A percentile compares a stretch with the other conserved stretches of the same genome.
Conservation (phyloP, 148 eudicot genomes). For the Gaultheria prostrata region DNA sequence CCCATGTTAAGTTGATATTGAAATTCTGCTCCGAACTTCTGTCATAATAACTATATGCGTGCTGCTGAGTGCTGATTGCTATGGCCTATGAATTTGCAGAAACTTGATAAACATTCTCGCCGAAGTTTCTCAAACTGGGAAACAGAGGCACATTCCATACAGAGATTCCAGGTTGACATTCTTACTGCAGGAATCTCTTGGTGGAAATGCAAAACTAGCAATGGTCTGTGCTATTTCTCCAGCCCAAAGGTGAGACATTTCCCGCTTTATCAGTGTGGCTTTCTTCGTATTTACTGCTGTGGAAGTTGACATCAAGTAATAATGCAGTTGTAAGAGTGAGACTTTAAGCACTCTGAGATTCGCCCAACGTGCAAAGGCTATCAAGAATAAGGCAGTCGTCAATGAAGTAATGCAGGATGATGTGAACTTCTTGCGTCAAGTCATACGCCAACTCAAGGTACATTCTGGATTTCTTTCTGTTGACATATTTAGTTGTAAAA, state of each 20-base stretch:
- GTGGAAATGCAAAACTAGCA: conserved; percentile 96
- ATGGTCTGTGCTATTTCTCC: conserved; percentile 99
- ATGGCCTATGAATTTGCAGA: conserved; percentile 42
- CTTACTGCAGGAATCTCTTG: conserved; percentile 95
- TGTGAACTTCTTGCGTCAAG: conserved; percentile 77
- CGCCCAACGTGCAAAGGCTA: conserved; percentile 97
- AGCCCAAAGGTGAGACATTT: conserved; percentile 54
- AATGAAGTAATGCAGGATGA: conserved; percentile 94
- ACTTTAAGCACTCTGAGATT: conserved; percentile 92
- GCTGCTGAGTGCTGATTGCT: conserved; percentile 23
- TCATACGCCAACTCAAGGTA: conserved; percentile 84
- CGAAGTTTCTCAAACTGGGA: conserved; percentile 97
- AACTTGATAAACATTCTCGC: conserved; percentile 94
- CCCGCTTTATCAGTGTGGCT: not conserved
- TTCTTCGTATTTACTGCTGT: not conserved
- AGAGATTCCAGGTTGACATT: conserved; percentile 95
- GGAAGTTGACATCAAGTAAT: not conserved
- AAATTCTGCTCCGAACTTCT: not conserved
- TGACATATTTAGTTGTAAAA: not conserved
- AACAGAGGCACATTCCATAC: conserved; percentile 93
- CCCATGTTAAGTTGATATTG: not conserved
- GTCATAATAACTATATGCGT: not conserved
- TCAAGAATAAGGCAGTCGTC: conserved; percentile 89
- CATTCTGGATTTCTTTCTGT: not conserved
- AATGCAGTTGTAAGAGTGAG: conserved; percentile 85